Evolutionary conservation across 2,329 filamentous ascomycete genomes (phyloP), one percentile per base, ranked within the genome.

Genomic region (Phyllachora maydis): DNA sequence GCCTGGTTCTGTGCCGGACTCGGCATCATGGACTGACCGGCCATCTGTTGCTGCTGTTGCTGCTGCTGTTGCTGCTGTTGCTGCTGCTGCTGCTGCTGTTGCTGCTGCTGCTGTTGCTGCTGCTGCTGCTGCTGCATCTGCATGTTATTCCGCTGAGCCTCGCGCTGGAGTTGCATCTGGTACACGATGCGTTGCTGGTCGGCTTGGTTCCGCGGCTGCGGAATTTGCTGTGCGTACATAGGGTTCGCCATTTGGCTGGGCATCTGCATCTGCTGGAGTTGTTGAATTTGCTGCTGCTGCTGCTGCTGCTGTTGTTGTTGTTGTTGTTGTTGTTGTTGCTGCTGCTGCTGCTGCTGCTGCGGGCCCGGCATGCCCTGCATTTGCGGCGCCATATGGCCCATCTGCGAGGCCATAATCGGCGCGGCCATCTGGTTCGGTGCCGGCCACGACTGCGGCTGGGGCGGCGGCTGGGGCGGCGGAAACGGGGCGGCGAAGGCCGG

Each of bases 131-230:
- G 39, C 21, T 38, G 43, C 35, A 45, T 46, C 18, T 54, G 49
- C 44, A 59, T 51, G 20, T 47, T 50, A 21, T 46, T 54, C 32
- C 70, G 65, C 31, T 74, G 67, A 20, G 74, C 61, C 37, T 72
- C 66, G 30, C 76, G 68, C 19, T 90, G 77, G 24, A 90, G 48
- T 30, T 78, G 74, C 66, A 90, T 76, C 35, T 90, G 78, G 38
- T 90, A 85, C 23, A 73, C 59, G 43, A 81, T 62, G 37, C 81
- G 74, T 32, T 81, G 70, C 38, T 78, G 72, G 19, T 78, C 73
- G 31, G 76, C 60, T 21, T 55, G 57, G 35, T 64, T 54, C 26
- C 59, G 60, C 24, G 47, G 53, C 26, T 56, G 54, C 1, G 35
- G 32, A 39, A n/a, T n/a, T n/a, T n/a, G n/a, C n/a, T n/a, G n/a